These are phyloP conservation scores for Alternaria gaisen DNA, from an alignment of 2,329 filamentous ascomycete species.

Conservation along the genomic window DNA sequence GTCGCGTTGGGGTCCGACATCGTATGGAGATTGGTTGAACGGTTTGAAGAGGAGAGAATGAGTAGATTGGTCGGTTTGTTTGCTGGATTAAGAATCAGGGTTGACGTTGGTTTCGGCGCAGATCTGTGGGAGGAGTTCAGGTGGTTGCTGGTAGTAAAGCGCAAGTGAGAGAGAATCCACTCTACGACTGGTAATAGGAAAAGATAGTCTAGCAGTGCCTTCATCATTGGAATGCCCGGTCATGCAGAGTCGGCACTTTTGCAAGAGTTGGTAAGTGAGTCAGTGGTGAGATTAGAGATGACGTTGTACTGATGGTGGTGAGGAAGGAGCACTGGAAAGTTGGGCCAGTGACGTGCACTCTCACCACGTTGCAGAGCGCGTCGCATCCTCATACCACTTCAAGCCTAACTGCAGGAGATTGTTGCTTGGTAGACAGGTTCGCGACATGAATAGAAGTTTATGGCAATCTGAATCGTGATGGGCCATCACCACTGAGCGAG, in stretches of 20 bases:
- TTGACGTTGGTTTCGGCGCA: not conserved
- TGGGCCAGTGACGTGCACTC: not conserved
- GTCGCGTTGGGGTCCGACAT: not conserved
- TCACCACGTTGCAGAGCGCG: not conserved
- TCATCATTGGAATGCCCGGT: not conserved
- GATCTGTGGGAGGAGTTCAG: not conserved
- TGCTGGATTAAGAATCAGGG: not conserved
- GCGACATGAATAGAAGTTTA: not conserved
- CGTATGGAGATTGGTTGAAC: not conserved
- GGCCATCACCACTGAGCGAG: not conserved
- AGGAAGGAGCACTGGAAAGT: not conserved
- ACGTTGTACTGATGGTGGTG: not conserved
- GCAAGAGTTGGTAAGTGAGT: not conserved
- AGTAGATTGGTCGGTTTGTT: not conserved
- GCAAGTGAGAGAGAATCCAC: slow-evolving; percentile 4
- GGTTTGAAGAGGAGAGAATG: not conserved
- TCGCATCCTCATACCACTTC: not conserved
- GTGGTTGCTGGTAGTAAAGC: not conserved
- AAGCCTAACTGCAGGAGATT: not conserved
- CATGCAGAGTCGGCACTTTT: not conserved
- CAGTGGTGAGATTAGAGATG: not conserved
- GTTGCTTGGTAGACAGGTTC: accelerated
- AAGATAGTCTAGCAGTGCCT: not conserved
- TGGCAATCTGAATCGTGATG: not conserved
- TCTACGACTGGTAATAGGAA: not conserved